Conservation (phyloP, 2,329 filamentous ascomycete species). For the Penicillium sclerotiorum region DNA sequence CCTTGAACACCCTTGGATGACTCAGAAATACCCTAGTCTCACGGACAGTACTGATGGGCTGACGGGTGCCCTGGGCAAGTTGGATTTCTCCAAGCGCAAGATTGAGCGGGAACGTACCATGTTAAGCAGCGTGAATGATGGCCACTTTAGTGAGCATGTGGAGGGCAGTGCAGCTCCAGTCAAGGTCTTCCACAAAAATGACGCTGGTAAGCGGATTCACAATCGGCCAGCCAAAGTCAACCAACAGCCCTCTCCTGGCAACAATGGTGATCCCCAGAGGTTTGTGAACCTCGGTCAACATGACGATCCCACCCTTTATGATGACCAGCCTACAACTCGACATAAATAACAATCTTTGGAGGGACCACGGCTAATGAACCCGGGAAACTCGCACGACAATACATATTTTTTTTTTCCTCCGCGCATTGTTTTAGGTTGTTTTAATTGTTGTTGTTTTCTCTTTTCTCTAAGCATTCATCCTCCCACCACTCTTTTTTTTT, state of each 20-base stretch:
- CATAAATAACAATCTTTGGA: no score
- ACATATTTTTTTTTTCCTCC: background rate
- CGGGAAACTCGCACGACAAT: background rate
- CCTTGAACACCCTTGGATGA: constrained; percentile 87
- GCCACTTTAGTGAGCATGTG: constrained; percentile 64
- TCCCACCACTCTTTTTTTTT: no score
- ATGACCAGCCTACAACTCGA: constrained; percentile 57
- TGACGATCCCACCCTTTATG: constrained; percentile 78
- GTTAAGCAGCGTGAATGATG: constrained; percentile 77
- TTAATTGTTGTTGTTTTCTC: background rate
- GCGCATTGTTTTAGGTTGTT: background rate
- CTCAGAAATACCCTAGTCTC: constrained; percentile 59
- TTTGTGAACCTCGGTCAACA: constrained; percentile 85
- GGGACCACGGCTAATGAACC: no score
- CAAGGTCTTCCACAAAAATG: constrained; percentile 77
- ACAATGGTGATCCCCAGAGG: constrained; percentile 68
- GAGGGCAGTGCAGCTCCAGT: constrained; percentile 60
- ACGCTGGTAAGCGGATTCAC: constrained; percentile 49
- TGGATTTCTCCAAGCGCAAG: constrained; percentile 84
- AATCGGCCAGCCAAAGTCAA: constrained; percentile 41
- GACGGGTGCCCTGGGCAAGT: constrained; percentile 77
- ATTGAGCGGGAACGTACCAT: constrained; percentile 80
- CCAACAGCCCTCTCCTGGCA: constrained; percentile 66
- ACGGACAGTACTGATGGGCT: constrained; percentile 91
- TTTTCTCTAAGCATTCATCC: no score